These are phyloP conservation scores for Mortierella sp. DNA, from an alignment of 371 early-diverging fungal genomes.

Conservation along the genomic window DNA sequence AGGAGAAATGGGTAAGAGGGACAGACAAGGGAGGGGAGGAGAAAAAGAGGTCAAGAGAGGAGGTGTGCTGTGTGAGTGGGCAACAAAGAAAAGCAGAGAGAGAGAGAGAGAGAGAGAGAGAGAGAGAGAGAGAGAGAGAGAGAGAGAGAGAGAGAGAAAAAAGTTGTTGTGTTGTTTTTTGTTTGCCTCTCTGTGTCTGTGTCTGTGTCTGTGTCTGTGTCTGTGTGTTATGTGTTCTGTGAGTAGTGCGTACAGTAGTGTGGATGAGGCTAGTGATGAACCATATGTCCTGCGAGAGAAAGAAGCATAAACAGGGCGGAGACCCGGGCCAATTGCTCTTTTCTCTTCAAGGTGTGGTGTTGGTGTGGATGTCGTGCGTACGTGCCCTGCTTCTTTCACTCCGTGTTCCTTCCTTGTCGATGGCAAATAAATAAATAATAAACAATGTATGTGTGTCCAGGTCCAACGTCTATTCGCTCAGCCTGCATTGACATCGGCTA, in stretches of 20 bases:
- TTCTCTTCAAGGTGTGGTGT: neutral
- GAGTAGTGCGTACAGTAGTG: neutral
- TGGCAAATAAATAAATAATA: neutral
- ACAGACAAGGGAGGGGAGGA: neutral
- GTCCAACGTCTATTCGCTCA: neutral
- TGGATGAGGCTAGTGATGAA: neutral
- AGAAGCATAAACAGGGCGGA: neutral
- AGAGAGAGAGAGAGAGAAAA: neutral
- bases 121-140: no score
- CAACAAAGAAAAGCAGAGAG: neutral
- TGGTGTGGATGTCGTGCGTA: neutral
- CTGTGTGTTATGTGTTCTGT: no score
- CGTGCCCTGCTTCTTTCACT: conserved; percentile 1
- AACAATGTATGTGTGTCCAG: neutral
- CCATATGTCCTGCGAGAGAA: neutral
- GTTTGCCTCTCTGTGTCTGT: neutral
- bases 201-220: neutral
- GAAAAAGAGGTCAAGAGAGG: neutral
- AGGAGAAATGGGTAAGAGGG: conserved; percentile 4
- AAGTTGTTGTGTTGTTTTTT: neutral
- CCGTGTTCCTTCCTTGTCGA: neutral
- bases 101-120: no score
- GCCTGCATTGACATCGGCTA: conserved; percentile 4
- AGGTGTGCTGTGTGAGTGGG: neutral
- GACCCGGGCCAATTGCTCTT: conserved; percentile 8